Base-by-base conservation (phyloP, 2,329 filamentous ascomycete species). In the Orbilia quercus region DNA sequence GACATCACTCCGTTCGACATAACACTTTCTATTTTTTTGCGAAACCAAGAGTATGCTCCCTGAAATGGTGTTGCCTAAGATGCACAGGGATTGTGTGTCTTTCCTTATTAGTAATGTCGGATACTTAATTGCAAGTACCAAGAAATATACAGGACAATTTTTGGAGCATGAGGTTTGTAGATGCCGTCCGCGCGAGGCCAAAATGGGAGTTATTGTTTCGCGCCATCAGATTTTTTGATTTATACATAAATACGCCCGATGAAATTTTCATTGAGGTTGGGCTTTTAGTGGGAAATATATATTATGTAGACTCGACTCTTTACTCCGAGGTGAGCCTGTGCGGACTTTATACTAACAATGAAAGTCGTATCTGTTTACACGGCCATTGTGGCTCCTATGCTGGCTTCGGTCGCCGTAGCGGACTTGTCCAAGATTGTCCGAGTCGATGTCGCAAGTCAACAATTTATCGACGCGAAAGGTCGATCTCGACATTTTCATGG, bases 401-500 rank as follows among this genome's bases (percentile, higher is more conserved):
- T 67, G 5, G 48, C 38, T 40, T 53, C 70, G 12, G 14, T 74
- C 20, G 51, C 28, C 18, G 18, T 62, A 7, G 70, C 70, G 3
- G 70, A 74, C 23, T 12, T 74, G 2, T 74, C 70, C 0, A 74
- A 74, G 16, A 74, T 74, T 31, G 57, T 74, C 3, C 51, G 48
- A 23, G 63, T 74, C n/a, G 70, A 74, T 59, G 63, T 74, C 22
- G 40, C 55, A 2, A 74, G 70, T 22, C 70, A 74, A 23, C 70
- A 74, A 28, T 74, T 74, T 22, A 69, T 74, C 42, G 70, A 74
- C 40, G 62, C 62, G 20, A 42, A 74, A 23, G 70, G 70, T 2
- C 55, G 70, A 7, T 74, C 70, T 22, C 62, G 70, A 18, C 70
- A 74, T 50, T 74, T 74, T 44, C 70, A 74, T 60, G 70, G 70